A percentile compares a stretch with the other conserved stretches of the same genome.
phyloP scores from a whole-genome alignment of 768 basidiomycete species.

The Suillus subaureus region DNA sequence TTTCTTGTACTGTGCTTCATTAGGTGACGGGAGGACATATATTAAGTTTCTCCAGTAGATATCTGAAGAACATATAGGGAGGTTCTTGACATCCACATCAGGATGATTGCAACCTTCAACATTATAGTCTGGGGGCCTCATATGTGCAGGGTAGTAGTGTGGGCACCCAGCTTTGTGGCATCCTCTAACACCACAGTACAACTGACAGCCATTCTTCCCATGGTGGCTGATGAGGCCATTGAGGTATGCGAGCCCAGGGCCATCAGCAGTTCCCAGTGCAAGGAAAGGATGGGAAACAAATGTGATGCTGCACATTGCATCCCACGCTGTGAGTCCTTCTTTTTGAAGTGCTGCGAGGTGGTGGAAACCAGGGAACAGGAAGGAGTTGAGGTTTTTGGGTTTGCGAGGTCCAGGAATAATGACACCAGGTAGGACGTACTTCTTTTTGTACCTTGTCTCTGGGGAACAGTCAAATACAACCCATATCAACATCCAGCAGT shows the following conservation, averaged over 20 bases:
- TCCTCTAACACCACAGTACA: conserved; percentile 32
- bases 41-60: too few relatives aligned
- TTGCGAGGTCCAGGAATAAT: conserved; percentile 38
- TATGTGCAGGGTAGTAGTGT: conserved; percentile 24
- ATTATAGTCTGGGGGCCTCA: conserved; percentile 24
- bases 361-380: conserved; percentile 35
- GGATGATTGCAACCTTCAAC: conserved; percentile 22
- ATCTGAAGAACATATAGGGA: too few relatives aligned
- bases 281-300: conserved; percentile 24
- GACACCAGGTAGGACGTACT: conserved; percentile 27
- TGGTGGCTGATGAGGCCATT: conserved; percentile 7
- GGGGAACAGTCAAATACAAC: conserved; percentile 36
- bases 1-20: too few relatives aligned
- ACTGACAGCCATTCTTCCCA: conserved; percentile 8
- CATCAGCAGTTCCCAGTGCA: conserved; percentile 33
- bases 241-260: conserved; percentile 27
- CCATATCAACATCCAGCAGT: conserved; percentile 38
- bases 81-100: conserved; percentile 10
- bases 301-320: conserved; percentile 18
- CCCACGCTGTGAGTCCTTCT: conserved; percentile 35
- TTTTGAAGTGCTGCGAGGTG: conserved; percentile 35
- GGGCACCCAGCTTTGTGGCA: conserved; percentile 31
- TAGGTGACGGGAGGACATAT: too few relatives aligned
- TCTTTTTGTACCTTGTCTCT: conserved; percentile 27
- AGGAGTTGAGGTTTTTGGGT: conserved; percentile 35